Base-by-base conservation (phyloP, 352 stramenopile species). In the Phytopythium oedochilum region DNA sequence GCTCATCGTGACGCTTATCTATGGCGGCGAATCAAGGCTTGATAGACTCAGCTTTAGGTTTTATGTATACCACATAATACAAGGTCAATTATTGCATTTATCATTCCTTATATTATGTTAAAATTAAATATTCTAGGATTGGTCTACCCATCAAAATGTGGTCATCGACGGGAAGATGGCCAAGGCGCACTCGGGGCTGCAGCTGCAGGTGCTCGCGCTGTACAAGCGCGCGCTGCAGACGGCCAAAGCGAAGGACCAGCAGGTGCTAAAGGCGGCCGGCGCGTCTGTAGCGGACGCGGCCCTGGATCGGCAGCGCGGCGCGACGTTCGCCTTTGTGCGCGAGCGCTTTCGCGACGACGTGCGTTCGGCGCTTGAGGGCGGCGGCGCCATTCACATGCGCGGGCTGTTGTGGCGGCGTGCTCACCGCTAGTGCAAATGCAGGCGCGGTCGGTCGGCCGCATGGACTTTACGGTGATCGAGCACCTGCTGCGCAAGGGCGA, bases 401-500 rank as follows among this genome's bases (percentile, higher is more conserved):
- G n/a, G n/a, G n/a, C n/a, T n/a, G n/a, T n/a, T n/a, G n/a, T n/a
- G n/a, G n/a, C n/a, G n/a, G n/a, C n/a, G n/a, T n/a, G n/a, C n/a
- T n/a, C n/a, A n/a, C n/a, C n/a, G n/a, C n/a, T n/a, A n/a, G n/a
- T n/a, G n/a, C n/a, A n/a, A 46, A 10, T 23, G 28, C 34, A 92
- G 75, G 84, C 68, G 17, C 40, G 44, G 0, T 74, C 73, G 5
- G 80, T 92, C 25, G 66, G 76, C 9, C 75, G 82, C 35, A 87
- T 75, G 59, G 77, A 92, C 65, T 94, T 94, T 61, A 64, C 71
- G 10, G 66, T 88, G 58, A 92, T 94, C 55, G 84, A 94, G 73
- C 80, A 92, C 45, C 72, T 94, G 68, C 61, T 94, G 55, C 84
- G 84, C 64, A 94, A 94, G 49, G 84, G 84, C 3, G 74, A 94